Conservation (phyloP, 1,284 basidiomycete species). For the Ganoderma meredithae region DNA sequence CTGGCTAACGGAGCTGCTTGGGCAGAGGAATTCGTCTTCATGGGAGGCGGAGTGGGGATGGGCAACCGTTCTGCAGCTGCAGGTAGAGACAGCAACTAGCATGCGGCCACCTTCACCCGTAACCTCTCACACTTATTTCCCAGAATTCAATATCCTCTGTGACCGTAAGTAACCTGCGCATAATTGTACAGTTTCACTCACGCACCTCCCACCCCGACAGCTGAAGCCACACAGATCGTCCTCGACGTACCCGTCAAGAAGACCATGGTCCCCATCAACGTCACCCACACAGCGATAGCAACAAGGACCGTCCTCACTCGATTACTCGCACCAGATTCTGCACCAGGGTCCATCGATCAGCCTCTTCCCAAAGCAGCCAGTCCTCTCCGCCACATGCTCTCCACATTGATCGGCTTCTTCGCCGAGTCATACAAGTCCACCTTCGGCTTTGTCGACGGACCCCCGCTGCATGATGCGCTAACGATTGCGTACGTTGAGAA, state of each 20-base stretch:
- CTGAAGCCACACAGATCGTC: conserved; percentile 84
- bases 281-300: conserved; percentile 84
- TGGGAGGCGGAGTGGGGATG: conserved; percentile 88
- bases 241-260: conserved; percentile 63
- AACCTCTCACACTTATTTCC: conserved; percentile 13
- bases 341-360: conserved; percentile 19
- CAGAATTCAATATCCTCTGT: conserved; percentile 84
- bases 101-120: background rate
- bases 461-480: conserved; percentile 84
- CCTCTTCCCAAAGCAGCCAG: conserved; percentile 54
- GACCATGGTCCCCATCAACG: conserved; percentile 84
- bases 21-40: conserved; percentile 78
- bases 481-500: conserved; percentile 75
- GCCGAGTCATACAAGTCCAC: conserved; percentile 70
- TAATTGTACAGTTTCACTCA: conserved; percentile 3
- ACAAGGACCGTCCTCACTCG: conserved; percentile 57
- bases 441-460: conserved; percentile 79
- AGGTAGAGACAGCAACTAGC: conserved; percentile 47
- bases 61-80: conserved; percentile 82
- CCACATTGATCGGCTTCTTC: conserved; percentile 77
- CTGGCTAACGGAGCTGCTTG: background rate
- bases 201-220: conserved; percentile 44
- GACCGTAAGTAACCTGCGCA: conserved; percentile 62
- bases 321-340: conserved; percentile 53
- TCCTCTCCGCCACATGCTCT: conserved; percentile 73